These are phyloP conservation scores for Leccinum subgranulosum DNA, from an alignment of 768 basidiomycete species.

Conservation along the genomic window DNA sequence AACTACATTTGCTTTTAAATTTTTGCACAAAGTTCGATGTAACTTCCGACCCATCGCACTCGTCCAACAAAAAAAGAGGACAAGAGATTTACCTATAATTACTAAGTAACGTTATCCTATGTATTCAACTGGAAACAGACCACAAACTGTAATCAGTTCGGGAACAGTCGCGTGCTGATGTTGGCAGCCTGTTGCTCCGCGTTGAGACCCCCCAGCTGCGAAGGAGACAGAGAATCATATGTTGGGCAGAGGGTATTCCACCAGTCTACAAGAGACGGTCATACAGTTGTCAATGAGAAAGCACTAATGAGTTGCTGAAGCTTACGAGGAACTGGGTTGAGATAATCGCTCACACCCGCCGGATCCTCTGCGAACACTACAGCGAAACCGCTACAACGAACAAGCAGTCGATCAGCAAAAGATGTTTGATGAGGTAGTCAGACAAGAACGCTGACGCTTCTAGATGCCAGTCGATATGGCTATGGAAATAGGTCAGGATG, in stretches of 20 bases:
- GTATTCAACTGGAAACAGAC: not conserved
- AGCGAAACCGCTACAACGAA: conserved; percentile 22
- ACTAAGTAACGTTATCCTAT: not conserved
- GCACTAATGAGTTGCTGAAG: not conserved
- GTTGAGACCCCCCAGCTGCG: conserved; percentile 20
- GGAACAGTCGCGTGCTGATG: conserved; percentile 17
- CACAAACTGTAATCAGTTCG: conserved; percentile 5
- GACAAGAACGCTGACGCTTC: conserved; percentile 15
- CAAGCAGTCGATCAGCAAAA: not conserved
- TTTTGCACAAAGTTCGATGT: no score
- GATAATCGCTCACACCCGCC: conserved; percentile 9
- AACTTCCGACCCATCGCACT: not conserved
- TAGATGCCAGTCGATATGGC: conserved; percentile 31
- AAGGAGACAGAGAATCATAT: conserved; percentile 14
- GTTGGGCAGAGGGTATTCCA: conserved; percentile 27
- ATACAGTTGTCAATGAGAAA: not conserved
- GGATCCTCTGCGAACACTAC: conserved; percentile 28
- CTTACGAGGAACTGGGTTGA: conserved; percentile 17
- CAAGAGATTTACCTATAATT: not conserved
- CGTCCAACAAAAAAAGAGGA: not conserved
- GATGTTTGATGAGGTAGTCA: not conserved
- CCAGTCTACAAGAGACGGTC: conserved; percentile 10
- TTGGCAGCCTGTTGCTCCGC: conserved; percentile 19
- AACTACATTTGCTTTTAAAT: no score
- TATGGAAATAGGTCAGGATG: conserved; percentile 1